phyloP scores from a whole-genome alignment of 2,329 filamentous ascomycete genomes.

The Botrytis tulipae region DNA sequence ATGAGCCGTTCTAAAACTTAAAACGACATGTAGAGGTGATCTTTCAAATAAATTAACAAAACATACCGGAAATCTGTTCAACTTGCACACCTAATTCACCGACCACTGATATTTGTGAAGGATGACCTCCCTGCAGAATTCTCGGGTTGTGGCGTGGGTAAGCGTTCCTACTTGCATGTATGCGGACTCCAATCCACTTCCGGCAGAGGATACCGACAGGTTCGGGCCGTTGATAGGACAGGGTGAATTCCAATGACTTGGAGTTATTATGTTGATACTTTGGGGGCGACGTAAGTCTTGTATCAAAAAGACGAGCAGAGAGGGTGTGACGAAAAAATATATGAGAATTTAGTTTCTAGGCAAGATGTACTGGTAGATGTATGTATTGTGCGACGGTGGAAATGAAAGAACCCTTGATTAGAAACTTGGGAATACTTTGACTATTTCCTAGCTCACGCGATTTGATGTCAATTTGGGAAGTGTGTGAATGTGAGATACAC shows the following conservation, averaged over 20 bases:
- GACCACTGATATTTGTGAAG: slow-evolving; percentile 23
- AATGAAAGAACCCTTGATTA: neutral
- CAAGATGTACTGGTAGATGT: neutral
- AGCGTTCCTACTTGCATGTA: slow-evolving; percentile 36
- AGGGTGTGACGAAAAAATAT: neutral
- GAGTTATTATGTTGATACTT: slow-evolving; percentile 20
- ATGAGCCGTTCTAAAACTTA: slow-evolving; percentile 29
- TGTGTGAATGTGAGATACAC: neutral
- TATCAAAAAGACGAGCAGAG: slow-evolving; percentile 3
- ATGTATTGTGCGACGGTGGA: neutral
- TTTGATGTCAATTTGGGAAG: neutral
- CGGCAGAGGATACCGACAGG: slow-evolving; percentile 30
- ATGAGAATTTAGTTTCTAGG: neutral
- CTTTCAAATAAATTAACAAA: slow-evolving; percentile 34
- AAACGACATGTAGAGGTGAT: slow-evolving; percentile 24
- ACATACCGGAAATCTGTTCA: slow-evolving; percentile 34
- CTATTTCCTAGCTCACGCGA: neutral
- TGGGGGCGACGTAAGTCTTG: slow-evolving; percentile 2
- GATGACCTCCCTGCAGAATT: slow-evolving; percentile 25
- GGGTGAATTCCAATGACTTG: slow-evolving; percentile 24
- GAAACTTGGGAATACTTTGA: neutral
- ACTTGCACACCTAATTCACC: slow-evolving; percentile 19
- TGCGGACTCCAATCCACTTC: slow-evolving; percentile 26
- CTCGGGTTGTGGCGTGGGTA: slow-evolving; percentile 32
- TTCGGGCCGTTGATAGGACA: slow-evolving; percentile 36